Base-by-base conservation (phyloP, 208 protist genomes). In the Trypanosoma caninum region DNA sequence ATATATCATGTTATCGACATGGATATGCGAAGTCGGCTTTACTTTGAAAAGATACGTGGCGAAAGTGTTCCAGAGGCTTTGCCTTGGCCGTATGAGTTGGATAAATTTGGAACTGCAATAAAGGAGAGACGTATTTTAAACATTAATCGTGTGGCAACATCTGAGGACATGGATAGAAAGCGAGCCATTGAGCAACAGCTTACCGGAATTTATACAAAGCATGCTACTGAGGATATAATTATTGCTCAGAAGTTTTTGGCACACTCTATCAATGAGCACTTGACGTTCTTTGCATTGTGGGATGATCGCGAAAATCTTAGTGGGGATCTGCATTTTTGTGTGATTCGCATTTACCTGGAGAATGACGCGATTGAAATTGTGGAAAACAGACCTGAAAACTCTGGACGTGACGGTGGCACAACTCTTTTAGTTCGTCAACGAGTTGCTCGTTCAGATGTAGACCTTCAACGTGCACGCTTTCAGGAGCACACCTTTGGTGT, bases 401-500 rank as follows among this genome's bases (percentile, higher is more conserved):
- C 70, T 57, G 87, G 85, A 27, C 70, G 79, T 18, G 71, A 65
- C 20, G 84, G 84, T 47, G 81, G 87, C 18, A 63, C 65, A 20
- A 80, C 83, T 40, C 57, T 96, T 44, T 62, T 96, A 38, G 75
- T 73, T 54, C 82, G 87, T 30, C 90, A 96, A 62, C 72, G 90
- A 25, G 74, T 94, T 69, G 76, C 87, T 14, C 68, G 69, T 38
- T 59, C 72, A 30, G 74, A 62, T 37, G 71, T 72, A 0, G 80
- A 82, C 31, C 28, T 84, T 18, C 51, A 51, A 13, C 66, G 80
- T 58, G 85, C 71, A 53, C 52, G 69, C 35, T 87, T 78, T 61
- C 86, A 93, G 69, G 72, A 96, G 40, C 80, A 93, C 63, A 96
- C 90, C 2, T 96, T 85, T 70, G 90, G 90, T 18, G 76, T 82